Evolutionary conservation across 768 basidiomycete genomes (phyloP).

Genomic region (Pleurotus salmoneostramineus): DNA sequence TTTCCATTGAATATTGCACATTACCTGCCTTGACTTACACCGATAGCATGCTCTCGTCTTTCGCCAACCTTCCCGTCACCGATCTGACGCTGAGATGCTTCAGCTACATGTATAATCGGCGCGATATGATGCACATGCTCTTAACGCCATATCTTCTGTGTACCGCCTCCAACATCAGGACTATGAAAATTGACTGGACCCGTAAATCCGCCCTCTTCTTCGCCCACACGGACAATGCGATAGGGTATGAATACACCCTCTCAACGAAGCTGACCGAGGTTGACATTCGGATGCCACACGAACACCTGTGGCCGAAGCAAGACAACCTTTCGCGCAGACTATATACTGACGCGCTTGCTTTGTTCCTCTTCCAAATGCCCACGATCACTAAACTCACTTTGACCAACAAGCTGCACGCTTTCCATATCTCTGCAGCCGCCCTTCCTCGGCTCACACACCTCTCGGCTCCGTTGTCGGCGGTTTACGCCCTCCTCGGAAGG

Average conservation of each 20-base stretch:
- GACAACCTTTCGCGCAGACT: conserved; percentile 5
- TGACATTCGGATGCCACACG: conserved; percentile 16
- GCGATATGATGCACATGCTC: conserved; percentile 7
- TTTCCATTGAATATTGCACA: conserved; percentile 38
- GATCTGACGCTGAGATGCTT: conserved; percentile 35
- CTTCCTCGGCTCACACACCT: conserved; percentile 14
- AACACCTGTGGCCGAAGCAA: conserved; percentile 15
- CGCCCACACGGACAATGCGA: conserved; percentile 16
- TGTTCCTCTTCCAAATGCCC: conserved; percentile 13
- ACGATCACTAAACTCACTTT: conserved; percentile 12
- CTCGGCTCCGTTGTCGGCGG: conserved; percentile 13
- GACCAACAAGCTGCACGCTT: conserved; percentile 13
- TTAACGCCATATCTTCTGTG: conserved; percentile 25
- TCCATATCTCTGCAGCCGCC: conserved; percentile 10
- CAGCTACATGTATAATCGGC: conserved; percentile 18
- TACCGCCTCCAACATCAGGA: conserved; percentile 29
- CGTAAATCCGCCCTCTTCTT: conserved; percentile 28
- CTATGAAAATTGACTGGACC: conserved; percentile 41
- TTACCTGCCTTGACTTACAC: conserved; percentile 17
- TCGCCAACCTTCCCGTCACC: conserved; percentile 35
- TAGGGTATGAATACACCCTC: conserved; percentile 13
- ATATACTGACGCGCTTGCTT: conserved; percentile 13
- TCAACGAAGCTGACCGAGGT: conserved; percentile 15
- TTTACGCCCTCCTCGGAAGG: conserved; percentile 10
- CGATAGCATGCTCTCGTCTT: conserved; percentile 12